phyloP scores from a whole-genome alignment of 352 stramenopile species.

The Plasmopara viticola region DNA sequence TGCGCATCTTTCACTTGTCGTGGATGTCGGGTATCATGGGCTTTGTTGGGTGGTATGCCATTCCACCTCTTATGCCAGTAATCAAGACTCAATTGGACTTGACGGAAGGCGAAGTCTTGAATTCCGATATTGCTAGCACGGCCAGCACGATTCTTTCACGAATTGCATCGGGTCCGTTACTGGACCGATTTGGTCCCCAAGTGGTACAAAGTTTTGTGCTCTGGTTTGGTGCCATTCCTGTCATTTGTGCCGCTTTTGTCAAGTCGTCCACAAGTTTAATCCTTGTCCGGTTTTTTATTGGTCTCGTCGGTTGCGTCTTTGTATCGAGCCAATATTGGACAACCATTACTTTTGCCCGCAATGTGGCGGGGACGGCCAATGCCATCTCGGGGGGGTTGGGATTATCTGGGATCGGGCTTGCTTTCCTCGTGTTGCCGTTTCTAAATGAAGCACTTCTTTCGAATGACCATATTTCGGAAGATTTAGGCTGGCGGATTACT shows the following conservation, averaged over 20 bases:
- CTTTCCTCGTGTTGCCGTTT: constrained; percentile 85
- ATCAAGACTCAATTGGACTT: constrained; percentile 84
- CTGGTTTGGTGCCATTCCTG: constrained; percentile 78
- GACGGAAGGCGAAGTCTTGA: constrained; percentile 84
- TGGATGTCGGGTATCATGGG: constrained; percentile 91
- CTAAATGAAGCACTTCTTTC: constrained; percentile 83
- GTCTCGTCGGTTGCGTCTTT: constrained; percentile 91
- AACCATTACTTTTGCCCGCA: constrained; percentile 90
- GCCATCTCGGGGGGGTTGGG: constrained; percentile 89
- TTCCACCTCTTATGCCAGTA: constrained; percentile 90
- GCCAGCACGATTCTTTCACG: constrained; percentile 90
- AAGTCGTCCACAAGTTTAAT: constrained; percentile 61
- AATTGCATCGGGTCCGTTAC: constrained; percentile 88
- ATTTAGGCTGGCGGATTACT: constrained; percentile 89
- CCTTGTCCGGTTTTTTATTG: constrained; percentile 93
- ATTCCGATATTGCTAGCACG: constrained; percentile 89
- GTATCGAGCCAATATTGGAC: constrained; percentile 94
- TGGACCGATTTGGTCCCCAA: constrained; percentile 89
- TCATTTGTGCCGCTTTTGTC: constrained; percentile 84
- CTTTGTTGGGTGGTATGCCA: constrained; percentile 94
- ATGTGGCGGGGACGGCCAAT: constrained; percentile 92
- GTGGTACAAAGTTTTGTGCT: constrained; percentile 79
- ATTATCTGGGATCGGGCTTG: constrained; percentile 89
- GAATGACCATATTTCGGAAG: constrained; percentile 39
- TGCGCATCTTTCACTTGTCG: constrained; percentile 91